Conservation (phyloP, 441 rosid species). For the Dalechampia spathulata region DNA sequence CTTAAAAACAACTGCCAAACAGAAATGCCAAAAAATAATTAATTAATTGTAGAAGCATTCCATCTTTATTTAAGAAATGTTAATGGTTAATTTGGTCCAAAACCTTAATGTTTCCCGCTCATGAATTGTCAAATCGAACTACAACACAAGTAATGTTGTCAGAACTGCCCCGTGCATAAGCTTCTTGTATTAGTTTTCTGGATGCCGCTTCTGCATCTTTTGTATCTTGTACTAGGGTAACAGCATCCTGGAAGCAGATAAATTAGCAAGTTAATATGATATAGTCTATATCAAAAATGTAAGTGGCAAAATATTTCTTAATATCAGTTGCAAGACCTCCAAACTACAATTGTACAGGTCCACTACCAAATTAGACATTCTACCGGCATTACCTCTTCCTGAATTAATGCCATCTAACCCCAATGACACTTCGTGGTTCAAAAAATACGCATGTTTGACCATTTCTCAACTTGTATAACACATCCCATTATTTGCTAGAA, state of each 20-base stretch:
- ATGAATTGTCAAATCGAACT: slow-evolving; percentile 48
- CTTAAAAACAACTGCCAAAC: neutral
- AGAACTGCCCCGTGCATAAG: slow-evolving; percentile 58
- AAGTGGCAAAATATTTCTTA: neutral
- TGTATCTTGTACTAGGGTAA: slow-evolving; percentile 37
- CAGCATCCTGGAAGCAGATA: slow-evolving; percentile 47
- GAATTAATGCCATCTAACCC: no score
- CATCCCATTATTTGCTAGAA: no score
- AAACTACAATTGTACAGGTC: no score
- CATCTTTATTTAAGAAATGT: neutral
- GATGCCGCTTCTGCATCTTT: slow-evolving; percentile 64
- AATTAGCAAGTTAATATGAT: neutral
- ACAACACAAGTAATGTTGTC: slow-evolving; percentile 82
- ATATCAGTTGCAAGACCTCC: neutral
- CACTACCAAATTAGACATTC: no score
- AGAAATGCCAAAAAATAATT: neutral
- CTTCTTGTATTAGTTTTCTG: slow-evolving; percentile 58
- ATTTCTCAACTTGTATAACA: no score
- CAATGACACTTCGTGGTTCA: no score
- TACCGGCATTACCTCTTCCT: no score
- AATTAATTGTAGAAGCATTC: neutral
- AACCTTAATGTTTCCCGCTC: slow-evolving; percentile 10
- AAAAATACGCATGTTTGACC: no score
- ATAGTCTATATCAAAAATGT: neutral
- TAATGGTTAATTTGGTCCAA: neutral